phyloP scores from a whole-genome alignment of 2,329 filamentous ascomycete species.

The Talaromyces rugulosus region DNA sequence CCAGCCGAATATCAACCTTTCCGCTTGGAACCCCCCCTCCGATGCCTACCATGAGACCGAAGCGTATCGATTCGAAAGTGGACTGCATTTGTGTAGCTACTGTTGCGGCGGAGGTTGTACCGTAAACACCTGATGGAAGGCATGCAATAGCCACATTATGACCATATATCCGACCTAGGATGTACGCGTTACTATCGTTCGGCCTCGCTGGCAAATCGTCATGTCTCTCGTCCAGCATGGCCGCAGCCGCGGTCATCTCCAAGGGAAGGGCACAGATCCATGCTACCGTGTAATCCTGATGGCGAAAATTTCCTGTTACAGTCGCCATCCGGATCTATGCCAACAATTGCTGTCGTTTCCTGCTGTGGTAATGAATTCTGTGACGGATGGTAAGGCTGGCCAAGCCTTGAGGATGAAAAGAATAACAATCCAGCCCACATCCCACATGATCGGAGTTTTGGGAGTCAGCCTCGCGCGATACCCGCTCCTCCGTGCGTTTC shows the following conservation, averaged over 20 bases:
- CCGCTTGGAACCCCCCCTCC: slow-evolving; percentile 21
- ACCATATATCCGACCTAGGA: slow-evolving; percentile 13
- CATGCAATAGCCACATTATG: slow-evolving; percentile 22
- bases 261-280: slow-evolving; percentile 3
- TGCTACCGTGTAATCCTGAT: slow-evolving; percentile 1
- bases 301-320: too few species aligned
- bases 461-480: too few species aligned
- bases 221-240: slow-evolving; percentile 20
- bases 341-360: too few species aligned
- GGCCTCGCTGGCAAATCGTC: slow-evolving; percentile 3
- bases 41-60: slow-evolving; percentile 23
- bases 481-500: too few species aligned
- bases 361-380: too few species aligned
- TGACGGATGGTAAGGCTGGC: too few species aligned
- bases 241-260: not conserved
- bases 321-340: too few species aligned
- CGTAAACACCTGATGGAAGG: slow-evolving; percentile 12
- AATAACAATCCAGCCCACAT: too few species aligned
- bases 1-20: slow-evolving; percentile 18
- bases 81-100: slow-evolving; percentile 17
- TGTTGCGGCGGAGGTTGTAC: slow-evolving; percentile 18
- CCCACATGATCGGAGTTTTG: too few species aligned
- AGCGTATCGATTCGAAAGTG: slow-evolving; percentile 18
- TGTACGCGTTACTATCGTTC: slow-evolving; percentile 17
- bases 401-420: too few species aligned